Percentiles rank a stretch among this genome's conserved stretches.
phyloP scores from a whole-genome alignment of 345 rosid genomes.

The Aurinia saxatilis region DNA sequence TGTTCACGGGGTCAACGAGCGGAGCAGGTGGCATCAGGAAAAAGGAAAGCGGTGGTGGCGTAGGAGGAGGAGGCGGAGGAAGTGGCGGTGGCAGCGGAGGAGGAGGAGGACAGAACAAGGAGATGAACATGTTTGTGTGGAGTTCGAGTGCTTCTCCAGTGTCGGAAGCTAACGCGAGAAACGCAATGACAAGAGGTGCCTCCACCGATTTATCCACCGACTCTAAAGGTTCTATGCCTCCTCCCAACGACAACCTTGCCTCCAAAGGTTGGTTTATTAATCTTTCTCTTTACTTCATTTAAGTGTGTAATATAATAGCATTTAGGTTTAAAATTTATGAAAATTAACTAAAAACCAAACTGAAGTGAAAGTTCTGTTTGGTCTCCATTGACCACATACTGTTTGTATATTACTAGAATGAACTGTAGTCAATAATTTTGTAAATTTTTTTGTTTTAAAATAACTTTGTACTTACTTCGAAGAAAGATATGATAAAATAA shows the following conservation, averaged over 20 bases:
- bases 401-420: too few species aligned
- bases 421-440: background rate
- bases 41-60: conserved; percentile 26
- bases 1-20: conserved; percentile 56
- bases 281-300: background rate
- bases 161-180: conserved; percentile 54
- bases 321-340: too few species aligned
- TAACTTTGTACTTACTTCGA: too few species aligned
- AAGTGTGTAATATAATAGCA: too few species aligned
- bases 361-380: too few species aligned
- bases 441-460: background rate
- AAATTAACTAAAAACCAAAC: too few species aligned
- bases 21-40: conserved; percentile 30
- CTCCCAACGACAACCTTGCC: conserved; percentile 37
- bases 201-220: conserved; percentile 38
- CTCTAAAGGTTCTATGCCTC: conserved; percentile 26
- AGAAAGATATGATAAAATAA: background rate
- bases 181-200: conserved; percentile 43
- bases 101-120: conserved; percentile 34
- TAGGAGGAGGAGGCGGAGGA: conserved; percentile 19
- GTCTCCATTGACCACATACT: too few species aligned
- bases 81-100: conserved; percentile 2
- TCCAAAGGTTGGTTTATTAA: conserved; percentile 35
- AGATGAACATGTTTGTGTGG: conserved; percentile 83
- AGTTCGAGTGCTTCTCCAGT: conserved; percentile 78